Conservation (phyloP, 2,329 filamentous ascomycete genomes). For the Neopestalotiopsis clavispora region DNA sequence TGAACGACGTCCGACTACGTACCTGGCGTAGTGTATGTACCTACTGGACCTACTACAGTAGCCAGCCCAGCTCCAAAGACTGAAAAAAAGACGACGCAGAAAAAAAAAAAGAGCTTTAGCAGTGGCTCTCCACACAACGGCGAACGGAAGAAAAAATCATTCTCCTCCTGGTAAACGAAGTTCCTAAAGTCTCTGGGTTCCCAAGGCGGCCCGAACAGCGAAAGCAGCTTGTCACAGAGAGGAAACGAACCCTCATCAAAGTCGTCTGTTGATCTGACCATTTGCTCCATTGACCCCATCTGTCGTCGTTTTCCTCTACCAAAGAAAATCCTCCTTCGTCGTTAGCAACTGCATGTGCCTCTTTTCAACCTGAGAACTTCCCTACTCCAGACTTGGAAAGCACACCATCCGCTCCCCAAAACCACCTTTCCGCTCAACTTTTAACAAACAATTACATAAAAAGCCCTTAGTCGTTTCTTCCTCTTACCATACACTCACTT, state of each 20-base stretch:
- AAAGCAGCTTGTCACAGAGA: neutral
- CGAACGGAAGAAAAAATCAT: neutral
- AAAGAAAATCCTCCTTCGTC: neutral
- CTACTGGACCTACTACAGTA: neutral
- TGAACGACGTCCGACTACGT: slow-evolving; percentile 5
- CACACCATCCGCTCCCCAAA: slow-evolving; percentile 12
- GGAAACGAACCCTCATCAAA: neutral
- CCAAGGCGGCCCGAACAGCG: slow-evolving; percentile 11
- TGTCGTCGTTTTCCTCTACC: neutral
- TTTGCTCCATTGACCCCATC: neutral
- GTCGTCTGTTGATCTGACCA: slow-evolving; percentile 14
- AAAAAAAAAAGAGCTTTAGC: neutral
- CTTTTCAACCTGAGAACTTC: neutral
- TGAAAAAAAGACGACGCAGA: neutral
- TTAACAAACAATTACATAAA: slow-evolving; percentile 25
- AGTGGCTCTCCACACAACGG: neutral
- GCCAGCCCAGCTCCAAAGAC: neutral
- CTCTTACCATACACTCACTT: slow-evolving; percentile 39
- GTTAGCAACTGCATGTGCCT: neutral
- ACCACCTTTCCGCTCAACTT: slow-evolving; percentile 14
- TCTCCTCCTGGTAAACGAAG: slow-evolving; percentile 5
- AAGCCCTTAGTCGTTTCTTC: slow-evolving; percentile 14
- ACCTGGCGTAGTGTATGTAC: too few relatives aligned
- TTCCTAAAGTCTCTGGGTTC: neutral
- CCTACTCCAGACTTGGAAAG: slow-evolving; percentile 6